phyloP scores from a whole-genome alignment of 2,329 filamentous ascomycete species.

The Hypomyces perniciosus region DNA sequence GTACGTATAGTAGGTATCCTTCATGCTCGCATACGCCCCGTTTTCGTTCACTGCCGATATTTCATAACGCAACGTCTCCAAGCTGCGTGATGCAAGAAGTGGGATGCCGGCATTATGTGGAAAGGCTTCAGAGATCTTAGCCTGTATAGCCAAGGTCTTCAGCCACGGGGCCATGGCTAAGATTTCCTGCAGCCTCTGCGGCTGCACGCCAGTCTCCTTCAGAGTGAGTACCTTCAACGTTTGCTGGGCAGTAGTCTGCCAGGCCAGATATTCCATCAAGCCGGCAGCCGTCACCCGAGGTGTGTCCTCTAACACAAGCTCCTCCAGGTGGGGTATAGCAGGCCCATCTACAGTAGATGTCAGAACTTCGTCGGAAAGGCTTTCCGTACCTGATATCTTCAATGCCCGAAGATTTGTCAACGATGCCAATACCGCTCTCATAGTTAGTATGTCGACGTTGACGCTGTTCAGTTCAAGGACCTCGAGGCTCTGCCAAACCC shows the following conservation, averaged over 20 bases:
- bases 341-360: slow-evolving; percentile 54
- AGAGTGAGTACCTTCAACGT: slow-evolving; percentile 64
- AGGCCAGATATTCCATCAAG: slow-evolving; percentile 60
- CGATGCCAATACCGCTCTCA: slow-evolving; percentile 65
- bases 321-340: slow-evolving; percentile 67
- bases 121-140: slow-evolving; percentile 45
- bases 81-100: slow-evolving; percentile 60
- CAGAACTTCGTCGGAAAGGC: slow-evolving; percentile 74
- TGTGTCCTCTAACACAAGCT: slow-evolving; percentile 65
- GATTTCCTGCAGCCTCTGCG: slow-evolving; percentile 54
- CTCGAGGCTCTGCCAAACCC: slow-evolving; percentile 64
- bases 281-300: slow-evolving; percentile 68
- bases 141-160: slow-evolving; percentile 49
- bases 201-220: slow-evolving; percentile 63
- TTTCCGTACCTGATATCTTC: slow-evolving; percentile 63
- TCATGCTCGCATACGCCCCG: slow-evolving; percentile 51
- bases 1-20: slow-evolving; percentile 72
- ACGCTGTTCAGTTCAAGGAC: slow-evolving; percentile 65
- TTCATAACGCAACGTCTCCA: slow-evolving; percentile 75
- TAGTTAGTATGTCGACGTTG: slow-evolving; percentile 61
- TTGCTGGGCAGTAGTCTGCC: slow-evolving; percentile 48
- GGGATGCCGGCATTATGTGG: slow-evolving; percentile 44
- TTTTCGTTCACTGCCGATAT: slow-evolving; percentile 57
- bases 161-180: slow-evolving; percentile 53
- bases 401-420: slow-evolving; percentile 66